phyloP scores from a whole-genome alignment of 257 asterid species.

The Jacaranda copaia region DNA sequence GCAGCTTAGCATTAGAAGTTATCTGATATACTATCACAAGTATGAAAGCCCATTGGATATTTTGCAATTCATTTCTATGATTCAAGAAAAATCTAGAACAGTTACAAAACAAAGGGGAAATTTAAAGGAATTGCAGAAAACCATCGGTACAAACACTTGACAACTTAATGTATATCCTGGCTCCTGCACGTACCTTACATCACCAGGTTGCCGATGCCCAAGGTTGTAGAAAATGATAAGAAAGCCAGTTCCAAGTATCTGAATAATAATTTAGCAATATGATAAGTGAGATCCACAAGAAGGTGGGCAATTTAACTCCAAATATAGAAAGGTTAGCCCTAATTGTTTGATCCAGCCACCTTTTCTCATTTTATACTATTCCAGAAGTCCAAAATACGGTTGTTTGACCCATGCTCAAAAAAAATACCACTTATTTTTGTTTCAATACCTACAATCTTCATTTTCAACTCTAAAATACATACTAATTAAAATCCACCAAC shows the following conservation, averaged over 20 bases:
- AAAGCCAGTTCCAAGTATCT: constrained; percentile 91
- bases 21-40: not conserved
- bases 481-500: no score
- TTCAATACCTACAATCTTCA: no score
- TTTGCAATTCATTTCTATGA: constrained; percentile 19
- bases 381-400: no score
- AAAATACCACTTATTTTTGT: no score
- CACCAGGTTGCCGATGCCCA: constrained; percentile 91
- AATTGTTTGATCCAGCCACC: no score
- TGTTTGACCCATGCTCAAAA: no score
- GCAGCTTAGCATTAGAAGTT: not conserved
- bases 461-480: no score
- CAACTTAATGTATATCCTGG: constrained; percentile 11
- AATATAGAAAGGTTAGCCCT: not conserved
- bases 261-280: constrained; percentile 35
- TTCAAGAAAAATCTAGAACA: not conserved
- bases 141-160: not conserved
- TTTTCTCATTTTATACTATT: no score
- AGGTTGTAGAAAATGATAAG: constrained; percentile 83
- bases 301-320: constrained; percentile 20
- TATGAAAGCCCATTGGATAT: not conserved
- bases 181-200: constrained; percentile 62
- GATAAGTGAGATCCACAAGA: constrained; percentile 25
- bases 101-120: not conserved
- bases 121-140: not conserved